phyloP scores from a whole-genome alignment of 495 filamentous ascomycete species.

The Xylaria scruposa region DNA sequence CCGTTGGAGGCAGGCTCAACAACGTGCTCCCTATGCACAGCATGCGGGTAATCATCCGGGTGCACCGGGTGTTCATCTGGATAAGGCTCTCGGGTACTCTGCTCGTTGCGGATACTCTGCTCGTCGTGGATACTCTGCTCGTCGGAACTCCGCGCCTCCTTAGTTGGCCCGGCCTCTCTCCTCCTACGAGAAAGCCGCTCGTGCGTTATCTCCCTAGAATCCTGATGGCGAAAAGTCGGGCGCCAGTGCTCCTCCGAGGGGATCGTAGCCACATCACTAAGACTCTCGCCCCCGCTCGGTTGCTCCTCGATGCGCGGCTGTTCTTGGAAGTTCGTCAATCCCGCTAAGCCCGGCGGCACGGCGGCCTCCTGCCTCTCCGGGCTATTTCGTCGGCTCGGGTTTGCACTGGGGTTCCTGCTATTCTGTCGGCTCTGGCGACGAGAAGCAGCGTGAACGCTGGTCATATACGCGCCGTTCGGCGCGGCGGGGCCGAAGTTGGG shows the following conservation, averaged over 20 bases:
- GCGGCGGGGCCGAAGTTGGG: conserved; percentile 22
- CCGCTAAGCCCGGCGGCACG: neutral
- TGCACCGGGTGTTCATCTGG: neutral
- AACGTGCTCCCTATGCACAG: neutral
- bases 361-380: conserved; percentile 14
- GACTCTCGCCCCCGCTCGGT: neutral
- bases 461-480: conserved; percentile 37
- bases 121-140: neutral
- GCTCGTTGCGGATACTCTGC: neutral
- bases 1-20: neutral
- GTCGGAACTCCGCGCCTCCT: neutral
- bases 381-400: conserved; percentile 35
- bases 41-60: neutral
- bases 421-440: conserved; percentile 38
- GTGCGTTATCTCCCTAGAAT: neutral
- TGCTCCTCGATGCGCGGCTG: conserved; percentile 4
- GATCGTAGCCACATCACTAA: neutral
- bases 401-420: conserved; percentile 35
- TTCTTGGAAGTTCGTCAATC: neutral
- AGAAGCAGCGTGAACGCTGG: conserved; percentile 36
- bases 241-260: neutral
- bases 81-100: neutral
- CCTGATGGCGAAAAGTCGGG: no score
- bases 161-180: neutral
- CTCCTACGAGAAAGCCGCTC: no score